phyloP scores from a whole-genome alignment of 257 asterid genomes.

The Vinca minor region DNA sequence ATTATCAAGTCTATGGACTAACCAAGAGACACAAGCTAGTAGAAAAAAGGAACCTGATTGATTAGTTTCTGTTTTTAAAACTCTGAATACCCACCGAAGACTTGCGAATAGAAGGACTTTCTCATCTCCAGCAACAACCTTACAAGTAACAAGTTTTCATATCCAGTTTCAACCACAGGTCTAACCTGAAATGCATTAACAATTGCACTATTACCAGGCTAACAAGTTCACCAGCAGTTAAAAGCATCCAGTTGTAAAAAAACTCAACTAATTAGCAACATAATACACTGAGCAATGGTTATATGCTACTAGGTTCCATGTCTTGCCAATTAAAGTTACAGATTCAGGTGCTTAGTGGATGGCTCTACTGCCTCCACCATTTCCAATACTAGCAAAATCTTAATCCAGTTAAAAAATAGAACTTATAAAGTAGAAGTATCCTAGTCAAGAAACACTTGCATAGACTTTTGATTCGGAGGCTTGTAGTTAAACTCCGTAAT shows the following conservation, averaged over 20 bases:
- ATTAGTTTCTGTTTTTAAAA: constrained; percentile 3
- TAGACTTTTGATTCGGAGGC: background rate
- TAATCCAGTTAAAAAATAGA: background rate
- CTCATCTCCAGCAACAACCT: constrained; percentile 70
- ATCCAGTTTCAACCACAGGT: constrained; percentile 97
- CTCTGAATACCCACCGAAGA: constrained; percentile 62
- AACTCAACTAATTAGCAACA: background rate
- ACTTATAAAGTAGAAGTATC: background rate
- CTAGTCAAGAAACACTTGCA: background rate
- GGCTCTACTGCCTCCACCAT: background rate
- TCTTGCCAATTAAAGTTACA: too few relatives aligned
- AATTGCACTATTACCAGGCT: constrained; percentile 11
- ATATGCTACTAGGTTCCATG: background rate
- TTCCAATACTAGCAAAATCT: background rate
- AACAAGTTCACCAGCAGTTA: too few relatives aligned
- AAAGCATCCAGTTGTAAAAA: background rate
- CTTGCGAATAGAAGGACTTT: constrained; percentile 61
- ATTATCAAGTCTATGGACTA: constrained; percentile 14
- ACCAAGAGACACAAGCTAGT: constrained; percentile 9
- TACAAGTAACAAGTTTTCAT: constrained; percentile 80
- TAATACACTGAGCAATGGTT: background rate
- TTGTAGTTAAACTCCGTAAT: too few relatives aligned
- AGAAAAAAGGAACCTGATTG: constrained; percentile 2
- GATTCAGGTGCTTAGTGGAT: background rate
- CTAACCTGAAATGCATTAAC: constrained; percentile 56